Conservation (phyloP, 306 rosid species). For the Senna siamea region DNA sequence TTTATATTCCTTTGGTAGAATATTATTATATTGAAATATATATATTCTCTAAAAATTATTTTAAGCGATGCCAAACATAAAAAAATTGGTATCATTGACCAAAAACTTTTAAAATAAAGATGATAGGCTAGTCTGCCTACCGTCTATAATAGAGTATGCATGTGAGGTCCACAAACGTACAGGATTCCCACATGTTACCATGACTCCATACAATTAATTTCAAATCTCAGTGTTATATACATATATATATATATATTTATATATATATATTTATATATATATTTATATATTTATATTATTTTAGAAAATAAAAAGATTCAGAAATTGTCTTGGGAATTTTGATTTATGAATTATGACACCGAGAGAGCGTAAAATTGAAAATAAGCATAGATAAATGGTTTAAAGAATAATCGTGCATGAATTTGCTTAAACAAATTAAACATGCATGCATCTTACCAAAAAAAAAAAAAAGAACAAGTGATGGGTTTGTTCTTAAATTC, state of each 20-base stretch:
- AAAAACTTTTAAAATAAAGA: neutral
- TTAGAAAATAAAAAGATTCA: neutral
- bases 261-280: too few species aligned
- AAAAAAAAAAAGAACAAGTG: too few species aligned
- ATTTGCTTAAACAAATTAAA: neutral
- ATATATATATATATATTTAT: too few species aligned
- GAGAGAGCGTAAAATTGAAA: neutral
- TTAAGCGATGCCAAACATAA: neutral
- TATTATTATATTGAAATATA: conserved; percentile 26
- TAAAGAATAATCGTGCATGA: neutral
- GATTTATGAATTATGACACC: too few species aligned
- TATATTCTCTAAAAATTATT: neutral
- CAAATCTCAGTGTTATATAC: neutral
- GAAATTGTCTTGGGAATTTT: neutral
- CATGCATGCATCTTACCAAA: too few species aligned
- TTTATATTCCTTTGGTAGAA: neutral
- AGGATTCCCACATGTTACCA: neutral
- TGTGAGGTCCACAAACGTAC: neutral
- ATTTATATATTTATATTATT: too few species aligned
- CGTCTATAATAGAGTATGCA: neutral
- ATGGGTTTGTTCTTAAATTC: too few species aligned
- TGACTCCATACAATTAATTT: neutral
- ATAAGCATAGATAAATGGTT: neutral
- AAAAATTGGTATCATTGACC: conserved; percentile 40
- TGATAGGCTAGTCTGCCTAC: neutral